Evolutionary conservation across 306 rosid genomes (phyloP).

Genomic region (Sechiopsis laciniata): DNA sequence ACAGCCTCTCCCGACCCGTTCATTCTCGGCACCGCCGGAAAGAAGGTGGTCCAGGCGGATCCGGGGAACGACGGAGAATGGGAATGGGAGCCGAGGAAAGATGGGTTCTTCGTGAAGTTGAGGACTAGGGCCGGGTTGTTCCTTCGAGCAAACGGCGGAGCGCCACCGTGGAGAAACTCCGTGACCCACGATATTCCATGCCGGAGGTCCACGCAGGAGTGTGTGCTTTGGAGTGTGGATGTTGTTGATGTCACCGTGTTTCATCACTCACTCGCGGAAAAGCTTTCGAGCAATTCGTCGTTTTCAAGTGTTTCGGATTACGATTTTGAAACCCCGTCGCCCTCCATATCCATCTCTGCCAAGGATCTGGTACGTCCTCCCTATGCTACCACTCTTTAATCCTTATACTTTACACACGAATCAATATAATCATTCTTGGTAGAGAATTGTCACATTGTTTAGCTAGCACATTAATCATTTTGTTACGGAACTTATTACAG

Average conservation of each 20-base stretch:
- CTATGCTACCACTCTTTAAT: neutral
- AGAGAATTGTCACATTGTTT: too few relatives aligned
- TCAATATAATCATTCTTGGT: too few relatives aligned
- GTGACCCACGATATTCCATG: conserved; percentile 30
- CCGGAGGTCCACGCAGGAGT: conserved; percentile 22
- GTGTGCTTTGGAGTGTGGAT: conserved; percentile 36
- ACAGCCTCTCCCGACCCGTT: conserved; percentile 25
- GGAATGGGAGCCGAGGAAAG: conserved; percentile 41
- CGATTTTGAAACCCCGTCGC: neutral
- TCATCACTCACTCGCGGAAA: conserved; percentile 8
- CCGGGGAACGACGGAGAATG: conserved; percentile 18
- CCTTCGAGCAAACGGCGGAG: conserved; percentile 30
- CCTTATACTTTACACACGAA: too few relatives aligned
- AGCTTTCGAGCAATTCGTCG: conserved; percentile 21
- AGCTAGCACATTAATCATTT: too few relatives aligned
- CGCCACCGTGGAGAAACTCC: conserved; percentile 37
- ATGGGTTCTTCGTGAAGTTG: conserved; percentile 29
- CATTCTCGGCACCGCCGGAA: conserved; percentile 28
- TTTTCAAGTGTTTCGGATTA: neutral
- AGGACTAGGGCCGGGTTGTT: conserved; percentile 23
- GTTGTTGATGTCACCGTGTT: conserved; percentile 14
- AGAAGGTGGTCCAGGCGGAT: conserved; percentile 26
- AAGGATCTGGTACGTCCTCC: conserved; percentile 5
- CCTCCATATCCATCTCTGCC: neutral
- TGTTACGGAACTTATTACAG: too few relatives aligned